phyloP scores from a whole-genome alignment of 164 flowering plant species.

The Nymphaea colorata region DNA sequence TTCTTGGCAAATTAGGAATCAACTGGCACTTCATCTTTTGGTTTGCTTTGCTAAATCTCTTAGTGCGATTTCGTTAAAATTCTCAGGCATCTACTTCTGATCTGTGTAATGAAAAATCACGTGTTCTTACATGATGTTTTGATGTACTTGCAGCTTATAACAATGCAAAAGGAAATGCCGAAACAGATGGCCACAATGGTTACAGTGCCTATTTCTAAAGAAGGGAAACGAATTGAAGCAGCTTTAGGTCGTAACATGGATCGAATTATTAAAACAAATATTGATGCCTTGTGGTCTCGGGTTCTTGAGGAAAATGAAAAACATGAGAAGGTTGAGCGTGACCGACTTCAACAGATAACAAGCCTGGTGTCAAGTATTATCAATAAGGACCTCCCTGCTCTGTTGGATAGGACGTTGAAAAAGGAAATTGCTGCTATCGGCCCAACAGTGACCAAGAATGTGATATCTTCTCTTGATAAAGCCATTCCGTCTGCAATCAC shows the following conservation, averaged over 20 bases:
- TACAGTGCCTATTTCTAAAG: slow-evolving; percentile 59
- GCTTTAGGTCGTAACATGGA: slow-evolving; percentile 60
- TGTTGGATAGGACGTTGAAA: slow-evolving; percentile 35
- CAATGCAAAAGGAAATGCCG: slow-evolving; percentile 62
- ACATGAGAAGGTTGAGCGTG: slow-evolving; percentile 38
- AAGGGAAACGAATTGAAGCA: slow-evolving; percentile 77
- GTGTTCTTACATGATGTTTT: no score
- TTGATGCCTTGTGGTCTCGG: slow-evolving; percentile 89
- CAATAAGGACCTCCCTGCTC: slow-evolving; percentile 62
- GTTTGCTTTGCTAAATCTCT: no score
- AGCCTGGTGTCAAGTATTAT: slow-evolving; percentile 35
- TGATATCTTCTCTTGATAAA: slow-evolving; percentile 64
- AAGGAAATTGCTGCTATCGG: slow-evolving; percentile 77
- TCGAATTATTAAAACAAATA: slow-evolving; percentile 59
- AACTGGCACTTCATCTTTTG: no score
- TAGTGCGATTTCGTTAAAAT: no score
- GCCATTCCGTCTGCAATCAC: slow-evolving; percentile 46
- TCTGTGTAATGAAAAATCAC: no score
- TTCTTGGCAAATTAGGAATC: no score
- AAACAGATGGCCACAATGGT: slow-evolving; percentile 48
- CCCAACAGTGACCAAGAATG: slow-evolving; percentile 48
- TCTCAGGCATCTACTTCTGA: no score
- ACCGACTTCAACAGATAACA: slow-evolving; percentile 60
- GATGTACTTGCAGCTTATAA: slow-evolving; percentile 35
- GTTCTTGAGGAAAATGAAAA: slow-evolving; percentile 73